Evolutionary conservation across 164 flowering plant genomes (phyloP).

Genomic region (Vitis vinifera): DNA sequence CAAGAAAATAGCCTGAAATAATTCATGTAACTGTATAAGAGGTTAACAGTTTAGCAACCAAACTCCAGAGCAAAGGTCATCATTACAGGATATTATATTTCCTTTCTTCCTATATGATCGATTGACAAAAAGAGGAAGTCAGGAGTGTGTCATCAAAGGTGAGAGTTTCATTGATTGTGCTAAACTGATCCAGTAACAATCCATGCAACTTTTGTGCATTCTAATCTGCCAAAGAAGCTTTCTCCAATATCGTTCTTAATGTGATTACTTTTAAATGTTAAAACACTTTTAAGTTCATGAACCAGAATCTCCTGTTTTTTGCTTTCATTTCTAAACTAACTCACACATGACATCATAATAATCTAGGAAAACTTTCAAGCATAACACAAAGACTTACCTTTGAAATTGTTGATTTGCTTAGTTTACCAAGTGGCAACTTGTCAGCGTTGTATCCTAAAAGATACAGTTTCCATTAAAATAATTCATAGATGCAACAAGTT

Average conservation of each 20-base stretch:
- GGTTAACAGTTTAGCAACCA: too few species aligned
- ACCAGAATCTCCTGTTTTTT: not conserved
- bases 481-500: not conserved
- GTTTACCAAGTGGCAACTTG: conserved; percentile 91
- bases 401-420: conserved; percentile 86
- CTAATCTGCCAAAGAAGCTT: not conserved
- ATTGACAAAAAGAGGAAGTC: too few species aligned
- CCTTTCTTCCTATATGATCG: too few species aligned
- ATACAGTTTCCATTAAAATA: not conserved
- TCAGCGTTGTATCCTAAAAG: conserved; percentile 86
- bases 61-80: too few species aligned
- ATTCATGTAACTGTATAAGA: too few species aligned
- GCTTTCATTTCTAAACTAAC: not conserved
- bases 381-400: conserved; percentile 45
- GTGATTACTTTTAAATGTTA: not conserved
- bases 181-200: not conserved
- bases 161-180: not conserved
- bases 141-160: too few species aligned
- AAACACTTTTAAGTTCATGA: not conserved
- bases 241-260: not conserved
- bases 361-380: not conserved
- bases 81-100: too few species aligned
- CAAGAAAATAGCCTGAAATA: too few species aligned
- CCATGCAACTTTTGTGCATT: not conserved
- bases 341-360: not conserved